phyloP scores from a whole-genome alignment of 2,329 filamentous ascomycete species.

The Penicillium sp. region DNA sequence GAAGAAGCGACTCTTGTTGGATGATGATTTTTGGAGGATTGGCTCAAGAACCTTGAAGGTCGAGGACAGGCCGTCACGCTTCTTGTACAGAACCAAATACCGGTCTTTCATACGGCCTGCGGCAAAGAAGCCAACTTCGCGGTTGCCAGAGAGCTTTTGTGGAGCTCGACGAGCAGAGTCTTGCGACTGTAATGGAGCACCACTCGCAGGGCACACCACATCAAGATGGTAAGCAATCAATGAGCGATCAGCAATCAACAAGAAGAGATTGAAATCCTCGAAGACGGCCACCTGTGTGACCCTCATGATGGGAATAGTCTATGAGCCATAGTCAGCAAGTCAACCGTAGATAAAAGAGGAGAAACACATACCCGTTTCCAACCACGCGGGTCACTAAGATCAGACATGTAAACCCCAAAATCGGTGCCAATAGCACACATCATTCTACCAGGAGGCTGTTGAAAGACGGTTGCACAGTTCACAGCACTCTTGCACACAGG shows the following conservation, averaged over 20 bases:
- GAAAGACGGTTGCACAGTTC: conserved; percentile 91
- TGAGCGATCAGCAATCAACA: conserved; percentile 88
- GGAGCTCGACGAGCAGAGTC: conserved; percentile 84
- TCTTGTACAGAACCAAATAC: conserved; percentile 94
- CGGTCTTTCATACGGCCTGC: conserved; percentile 97
- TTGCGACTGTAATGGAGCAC: conserved; percentile 54
- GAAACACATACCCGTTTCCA: conserved; percentile 77
- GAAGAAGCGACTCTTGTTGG: conserved; percentile 75
- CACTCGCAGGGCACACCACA: conserved; percentile 65
- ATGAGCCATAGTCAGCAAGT: conserved; percentile 36
- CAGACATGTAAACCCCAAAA: conserved; percentile 87
- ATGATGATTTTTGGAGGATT: conserved; percentile 87
- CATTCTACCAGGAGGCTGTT: conserved; percentile 74
- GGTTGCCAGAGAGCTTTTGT: conserved; percentile 80
- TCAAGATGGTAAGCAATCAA: conserved; percentile 94
- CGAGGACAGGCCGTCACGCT: conserved; percentile 86
- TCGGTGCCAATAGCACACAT: conserved; percentile 96
- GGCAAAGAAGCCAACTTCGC: conserved; percentile 95
- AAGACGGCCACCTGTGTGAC: conserved; percentile 94
- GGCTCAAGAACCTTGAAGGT: conserved; percentile 96
- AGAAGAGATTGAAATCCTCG: conserved; percentile 91
- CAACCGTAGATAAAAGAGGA: background rate
- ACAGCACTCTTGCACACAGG: conserved; percentile 85
- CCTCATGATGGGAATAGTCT: conserved; percentile 75
- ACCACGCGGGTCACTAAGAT: conserved; percentile 83